These are phyloP conservation scores for Akanthomyces uredinophilus DNA, from an alignment of 2,329 filamentous ascomycete genomes.

Conservation along the genomic window DNA sequence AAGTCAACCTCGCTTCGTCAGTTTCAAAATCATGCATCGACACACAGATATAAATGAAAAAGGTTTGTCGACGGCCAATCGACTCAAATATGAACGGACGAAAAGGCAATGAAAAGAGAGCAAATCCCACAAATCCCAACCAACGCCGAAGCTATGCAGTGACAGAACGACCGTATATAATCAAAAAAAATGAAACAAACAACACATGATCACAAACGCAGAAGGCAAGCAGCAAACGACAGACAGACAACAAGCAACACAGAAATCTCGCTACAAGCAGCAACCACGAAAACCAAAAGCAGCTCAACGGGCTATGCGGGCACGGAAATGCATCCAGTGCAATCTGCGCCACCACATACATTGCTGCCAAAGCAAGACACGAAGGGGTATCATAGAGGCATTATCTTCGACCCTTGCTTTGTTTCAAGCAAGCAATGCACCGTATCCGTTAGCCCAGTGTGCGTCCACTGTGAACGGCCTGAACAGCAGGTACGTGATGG, in stretches of 20 bases:
- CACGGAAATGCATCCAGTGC: neutral
- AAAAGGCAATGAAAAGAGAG: neutral
- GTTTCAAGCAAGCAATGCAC: slow-evolving; percentile 2
- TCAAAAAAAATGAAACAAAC: neutral
- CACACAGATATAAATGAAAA: slow-evolving; percentile 1
- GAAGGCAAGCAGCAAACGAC: neutral
- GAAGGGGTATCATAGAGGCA: slow-evolving; percentile 8
- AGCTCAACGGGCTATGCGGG: neutral
- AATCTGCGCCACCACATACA: neutral
- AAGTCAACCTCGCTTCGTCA: slow-evolving; percentile 4
- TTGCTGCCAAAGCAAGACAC: neutral
- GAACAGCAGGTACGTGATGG: slow-evolving; percentile 31
- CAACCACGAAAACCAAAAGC: neutral
- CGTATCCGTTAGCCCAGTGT: slow-evolving; percentile 38
- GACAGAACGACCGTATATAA: neutral
- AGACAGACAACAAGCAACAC: neutral
- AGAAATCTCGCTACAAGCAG: neutral
- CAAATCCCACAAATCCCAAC: neutral
- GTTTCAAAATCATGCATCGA: neutral
- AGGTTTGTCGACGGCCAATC: neutral
- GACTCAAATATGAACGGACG: slow-evolving; percentile 3
- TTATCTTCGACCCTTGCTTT: slow-evolving; percentile 4
- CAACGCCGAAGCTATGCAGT: slow-evolving; percentile 12
- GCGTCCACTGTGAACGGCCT: slow-evolving; percentile 49
- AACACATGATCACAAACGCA: neutral